These are phyloP conservation scores for Pulicaria dysenterica DNA, from an alignment of 129 eudicot genomes.

Conservation along the genomic window DNA sequence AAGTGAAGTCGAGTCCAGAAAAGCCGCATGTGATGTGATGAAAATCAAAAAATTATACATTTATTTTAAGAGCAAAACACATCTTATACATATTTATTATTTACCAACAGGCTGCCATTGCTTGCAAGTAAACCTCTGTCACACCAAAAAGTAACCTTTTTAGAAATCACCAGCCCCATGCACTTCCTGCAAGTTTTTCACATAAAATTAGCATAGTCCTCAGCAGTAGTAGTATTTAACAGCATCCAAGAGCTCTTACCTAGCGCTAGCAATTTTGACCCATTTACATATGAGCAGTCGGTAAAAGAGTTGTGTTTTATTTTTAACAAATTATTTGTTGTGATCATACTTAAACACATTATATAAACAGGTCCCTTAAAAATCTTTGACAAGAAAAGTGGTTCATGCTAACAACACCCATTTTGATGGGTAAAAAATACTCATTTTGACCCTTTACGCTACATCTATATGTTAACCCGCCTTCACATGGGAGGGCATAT, in stretches of 20 bases:
- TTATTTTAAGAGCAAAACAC: slow-evolving; percentile 28
- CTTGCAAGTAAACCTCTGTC: slow-evolving; percentile 28
- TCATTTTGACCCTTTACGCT: too few relatives aligned
- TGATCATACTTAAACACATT: too few relatives aligned
- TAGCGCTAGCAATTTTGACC: too few relatives aligned
- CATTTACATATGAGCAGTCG: too few relatives aligned
- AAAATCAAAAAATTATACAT: slow-evolving; percentile 20
- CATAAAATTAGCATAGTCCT: neutral
- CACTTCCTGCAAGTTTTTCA: slow-evolving; percentile 53
- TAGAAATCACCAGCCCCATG: slow-evolving; percentile 66
- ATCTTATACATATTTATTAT: slow-evolving; percentile 26
- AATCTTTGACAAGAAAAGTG: too few relatives aligned
- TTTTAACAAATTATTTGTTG: too few relatives aligned
- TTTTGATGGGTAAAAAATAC: too few relatives aligned
- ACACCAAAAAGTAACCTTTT: slow-evolving; percentile 23
- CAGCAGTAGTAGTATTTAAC: neutral
- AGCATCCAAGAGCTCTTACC: neutral
- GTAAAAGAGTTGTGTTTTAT: too few relatives aligned
- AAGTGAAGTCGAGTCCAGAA: slow-evolving; percentile 1
- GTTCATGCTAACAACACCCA: too few relatives aligned
- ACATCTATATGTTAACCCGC: too few relatives aligned
- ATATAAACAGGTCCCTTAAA: too few relatives aligned
- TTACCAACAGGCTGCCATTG: slow-evolving; percentile 11
- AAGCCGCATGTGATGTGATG: slow-evolving; percentile 34
- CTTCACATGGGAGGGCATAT: too few relatives aligned